phyloP scores from a whole-genome alignment of 208 protist species.

The Strigomonas galati region DNA sequence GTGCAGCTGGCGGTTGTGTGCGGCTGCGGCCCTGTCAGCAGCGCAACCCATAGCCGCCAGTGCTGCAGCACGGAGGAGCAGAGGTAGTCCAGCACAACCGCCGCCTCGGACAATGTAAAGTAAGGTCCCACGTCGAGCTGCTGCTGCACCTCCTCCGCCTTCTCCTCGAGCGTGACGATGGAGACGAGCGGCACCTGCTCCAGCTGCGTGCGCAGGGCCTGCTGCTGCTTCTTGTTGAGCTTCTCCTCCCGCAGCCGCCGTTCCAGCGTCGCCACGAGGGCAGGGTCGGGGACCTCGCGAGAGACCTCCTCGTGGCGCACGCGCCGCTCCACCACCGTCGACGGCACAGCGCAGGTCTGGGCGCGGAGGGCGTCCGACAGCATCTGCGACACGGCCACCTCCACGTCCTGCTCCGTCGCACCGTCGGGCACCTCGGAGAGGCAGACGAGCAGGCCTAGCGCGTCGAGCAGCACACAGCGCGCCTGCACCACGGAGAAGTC shows the following conservation, averaged over 20 bases:
- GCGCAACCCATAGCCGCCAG: constrained; percentile 48
- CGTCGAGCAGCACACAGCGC: constrained; percentile 61
- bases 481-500: constrained; percentile 55
- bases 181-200: constrained; percentile 31
- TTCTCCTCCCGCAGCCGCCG: constrained; percentile 42
- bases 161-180: constrained; percentile 29
- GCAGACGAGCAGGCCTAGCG: constrained; percentile 39
- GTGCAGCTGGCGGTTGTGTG: constrained; percentile 4
- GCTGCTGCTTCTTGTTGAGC: constrained; percentile 47
- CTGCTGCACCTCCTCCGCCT: constrained; percentile 26
- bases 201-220: constrained; percentile 35
- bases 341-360: constrained; percentile 44
- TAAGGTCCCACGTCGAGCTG: constrained; percentile 57
- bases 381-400: constrained; percentile 20
- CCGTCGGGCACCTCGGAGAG: constrained; percentile 21
- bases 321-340: constrained; percentile 30
- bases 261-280: constrained; percentile 36
- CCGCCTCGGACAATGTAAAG: constrained; percentile 53
- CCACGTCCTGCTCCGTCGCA: constrained; percentile 18
- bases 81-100: constrained; percentile 52
- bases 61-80: constrained; percentile 53
- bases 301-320: constrained; percentile 21
- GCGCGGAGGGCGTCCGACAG: constrained; percentile 42
- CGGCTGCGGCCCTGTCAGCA: constrained; percentile 32
- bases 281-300: constrained; percentile 44